These are phyloP conservation scores for Neurospora sp. DNA, from an alignment of 495 filamentous ascomycete species.

Conservation along the genomic window DNA sequence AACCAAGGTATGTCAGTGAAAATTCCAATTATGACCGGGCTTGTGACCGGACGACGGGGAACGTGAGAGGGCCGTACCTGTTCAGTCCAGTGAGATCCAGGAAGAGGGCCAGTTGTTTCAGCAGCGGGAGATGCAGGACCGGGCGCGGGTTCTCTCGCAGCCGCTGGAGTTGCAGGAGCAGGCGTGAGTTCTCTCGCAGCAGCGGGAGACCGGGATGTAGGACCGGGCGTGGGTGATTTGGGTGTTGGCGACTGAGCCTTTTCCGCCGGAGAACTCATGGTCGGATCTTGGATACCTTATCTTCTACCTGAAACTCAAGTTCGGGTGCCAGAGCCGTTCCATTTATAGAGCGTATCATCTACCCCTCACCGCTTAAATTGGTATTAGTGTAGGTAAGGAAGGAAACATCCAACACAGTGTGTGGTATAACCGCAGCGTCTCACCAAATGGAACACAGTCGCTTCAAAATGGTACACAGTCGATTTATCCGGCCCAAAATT, in stretches of 20 bases:
- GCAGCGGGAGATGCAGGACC: not conserved
- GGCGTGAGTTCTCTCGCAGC: slow-evolving; percentile 29
- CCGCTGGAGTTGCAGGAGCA: not conserved
- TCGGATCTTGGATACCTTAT: not conserved
- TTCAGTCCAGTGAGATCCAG: slow-evolving; percentile 3
- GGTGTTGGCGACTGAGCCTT: slow-evolving; percentile 68
- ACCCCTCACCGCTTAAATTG: not conserved
- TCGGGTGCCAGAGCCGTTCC: not conserved
- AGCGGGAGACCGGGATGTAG: slow-evolving; percentile 42
- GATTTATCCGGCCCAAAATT: not conserved
- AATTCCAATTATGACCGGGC: not conserved
- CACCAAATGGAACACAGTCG: not conserved
- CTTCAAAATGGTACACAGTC: too few relatives aligned
- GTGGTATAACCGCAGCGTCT: not conserved
- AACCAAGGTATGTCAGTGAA: not conserved
- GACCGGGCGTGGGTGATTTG: slow-evolving; percentile 61
- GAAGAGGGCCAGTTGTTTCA: not conserved
- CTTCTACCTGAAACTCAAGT: not conserved
- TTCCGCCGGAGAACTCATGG: slow-evolving; percentile 22
- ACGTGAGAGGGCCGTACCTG: not conserved
- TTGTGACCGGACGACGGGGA: not conserved
- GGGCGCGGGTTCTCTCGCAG: not conserved
- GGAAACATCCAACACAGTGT: not conserved
- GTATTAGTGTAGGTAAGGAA: not conserved
- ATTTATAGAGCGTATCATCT: not conserved